Percentiles rank a stretch among this genome's conserved stretches.
These are phyloP conservation scores for Tolypocladium sp. DNA, from an alignment of 2,329 filamentous ascomycete genomes.

Conservation along the genomic window DNA sequence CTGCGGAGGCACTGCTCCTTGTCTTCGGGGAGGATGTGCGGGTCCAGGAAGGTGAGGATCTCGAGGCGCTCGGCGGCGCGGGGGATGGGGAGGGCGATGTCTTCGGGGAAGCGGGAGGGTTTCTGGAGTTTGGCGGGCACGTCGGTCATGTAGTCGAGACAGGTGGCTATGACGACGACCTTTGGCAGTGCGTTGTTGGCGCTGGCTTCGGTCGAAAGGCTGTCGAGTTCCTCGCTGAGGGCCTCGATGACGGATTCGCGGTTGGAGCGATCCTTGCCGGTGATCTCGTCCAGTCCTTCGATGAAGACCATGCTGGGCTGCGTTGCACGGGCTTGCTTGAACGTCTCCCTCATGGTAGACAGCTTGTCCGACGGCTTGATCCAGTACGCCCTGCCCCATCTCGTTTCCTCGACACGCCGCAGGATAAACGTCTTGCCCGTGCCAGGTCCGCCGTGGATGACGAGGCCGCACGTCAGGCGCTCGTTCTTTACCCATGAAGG, in stretches of 20 bases:
- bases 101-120: constrained; percentile 52
- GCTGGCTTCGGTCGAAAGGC: constrained; percentile 32
- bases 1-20: constrained; percentile 44
- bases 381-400: constrained; percentile 62
- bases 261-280: constrained; percentile 48
- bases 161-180: constrained; percentile 68
- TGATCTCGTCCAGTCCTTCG: constrained; percentile 65
- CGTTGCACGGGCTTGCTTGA: constrained; percentile 57
- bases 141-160: constrained; percentile 59
- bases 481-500: constrained; percentile 19
- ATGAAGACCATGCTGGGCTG: constrained; percentile 74
- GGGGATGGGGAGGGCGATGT: constrained; percentile 70
- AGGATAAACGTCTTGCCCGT: constrained; percentile 78
- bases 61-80: constrained; percentile 60
- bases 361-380: constrained; percentile 49
- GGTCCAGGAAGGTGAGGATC: constrained; percentile 57
- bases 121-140: constrained; percentile 62
- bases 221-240: constrained; percentile 47
- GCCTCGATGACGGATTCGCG: constrained; percentile 39
- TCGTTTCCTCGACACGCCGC: constrained; percentile 53
- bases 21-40: constrained; percentile 34
- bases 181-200: constrained; percentile 32
- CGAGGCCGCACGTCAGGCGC: constrained; percentile 45
- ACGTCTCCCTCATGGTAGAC: constrained; percentile 53
- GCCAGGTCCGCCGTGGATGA: constrained; percentile 73